Conservation (phyloP, 2,329 filamentous ascomycete species). For the Aciculosporium take region DNA sequence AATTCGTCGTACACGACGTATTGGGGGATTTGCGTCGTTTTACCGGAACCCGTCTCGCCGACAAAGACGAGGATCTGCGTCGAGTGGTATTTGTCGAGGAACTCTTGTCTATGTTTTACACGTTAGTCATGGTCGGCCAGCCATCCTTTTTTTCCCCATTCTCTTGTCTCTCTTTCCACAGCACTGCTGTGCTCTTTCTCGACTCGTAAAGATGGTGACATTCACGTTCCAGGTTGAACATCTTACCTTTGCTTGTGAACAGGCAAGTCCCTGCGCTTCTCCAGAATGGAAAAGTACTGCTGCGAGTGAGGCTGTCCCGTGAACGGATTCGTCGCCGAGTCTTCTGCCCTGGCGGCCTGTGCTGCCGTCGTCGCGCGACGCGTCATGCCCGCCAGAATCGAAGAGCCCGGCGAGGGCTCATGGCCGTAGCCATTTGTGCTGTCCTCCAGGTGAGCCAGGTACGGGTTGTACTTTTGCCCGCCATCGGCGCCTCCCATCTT, state of each 20-base stretch:
- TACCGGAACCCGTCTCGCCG: conserved; percentile 97
- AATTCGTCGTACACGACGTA: conserved; percentile 96
- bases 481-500: conserved; percentile 22
- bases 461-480: conserved; percentile 52
- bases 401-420: conserved; percentile 15
- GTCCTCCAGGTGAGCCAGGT: conserved; percentile 74
- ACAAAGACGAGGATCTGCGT: conserved; percentile 97
- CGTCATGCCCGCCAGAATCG: conserved; percentile 51
- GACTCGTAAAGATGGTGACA: background rate
- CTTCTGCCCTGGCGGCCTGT: conserved; percentile 60
- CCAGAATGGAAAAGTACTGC: conserved; percentile 81
- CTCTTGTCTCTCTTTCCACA: too few species aligned
- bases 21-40: conserved; percentile 97
- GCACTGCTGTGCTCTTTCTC: background rate
- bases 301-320: conserved; percentile 62
- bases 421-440: conserved; percentile 25
- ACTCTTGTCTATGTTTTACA: conserved; percentile 54
- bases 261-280: conserved; percentile 70
- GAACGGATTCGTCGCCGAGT: conserved; percentile 75
- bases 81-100: conserved; percentile 81
- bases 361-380: conserved; percentile 69
- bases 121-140: background rate
- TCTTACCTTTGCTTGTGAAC: conserved; percentile 76
- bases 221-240: conserved; percentile 1
- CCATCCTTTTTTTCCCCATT: background rate